Evolutionary conservation across 805 yeast species (phyloP).

Genomic region (Tetrapisispora iriomotensis): DNA sequence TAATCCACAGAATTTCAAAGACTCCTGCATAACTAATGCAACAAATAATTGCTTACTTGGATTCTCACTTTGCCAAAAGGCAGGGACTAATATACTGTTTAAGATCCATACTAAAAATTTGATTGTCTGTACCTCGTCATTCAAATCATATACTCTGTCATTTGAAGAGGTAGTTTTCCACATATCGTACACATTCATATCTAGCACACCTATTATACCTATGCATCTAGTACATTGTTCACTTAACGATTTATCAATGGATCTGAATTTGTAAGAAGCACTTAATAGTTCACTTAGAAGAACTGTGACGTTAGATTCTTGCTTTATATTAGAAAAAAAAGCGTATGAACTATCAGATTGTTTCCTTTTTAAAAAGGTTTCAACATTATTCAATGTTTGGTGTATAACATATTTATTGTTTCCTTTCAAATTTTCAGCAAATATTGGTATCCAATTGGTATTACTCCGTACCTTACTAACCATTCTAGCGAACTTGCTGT

Average conservation of each 20-base stretch:
- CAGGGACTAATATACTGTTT: slow-evolving; percentile 62
- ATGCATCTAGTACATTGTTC: slow-evolving; percentile 57
- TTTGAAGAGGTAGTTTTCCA: slow-evolving; percentile 25
- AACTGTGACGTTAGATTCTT: slow-evolving; percentile 31
- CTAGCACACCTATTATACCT: slow-evolving; percentile 69
- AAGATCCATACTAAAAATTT: slow-evolving; percentile 56
- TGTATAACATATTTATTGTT: slow-evolving; percentile 48
- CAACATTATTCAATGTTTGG: slow-evolving; percentile 60
- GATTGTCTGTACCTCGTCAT: slow-evolving; percentile 49
- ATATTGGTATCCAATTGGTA: slow-evolving; percentile 20
- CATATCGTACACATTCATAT: slow-evolving; percentile 44
- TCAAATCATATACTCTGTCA: slow-evolving; percentile 51
- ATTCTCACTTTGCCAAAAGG: slow-evolving; percentile 83
- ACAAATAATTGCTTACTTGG: slow-evolving; percentile 75
- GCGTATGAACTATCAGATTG: slow-evolving; percentile 37
- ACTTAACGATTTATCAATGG: slow-evolving; percentile 39
- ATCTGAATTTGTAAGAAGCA: slow-evolving; percentile 47
- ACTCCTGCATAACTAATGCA: slow-evolving; percentile 85
- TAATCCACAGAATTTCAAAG: slow-evolving; percentile 52
- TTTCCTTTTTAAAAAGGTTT: slow-evolving; percentile 41
- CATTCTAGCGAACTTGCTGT: slow-evolving; percentile 44
- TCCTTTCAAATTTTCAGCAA: slow-evolving; percentile 21
- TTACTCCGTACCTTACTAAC: slow-evolving; percentile 19
- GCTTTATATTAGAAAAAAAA: slow-evolving; percentile 30
- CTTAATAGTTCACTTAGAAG: slow-evolving; percentile 46